A percentile compares a stretch with the other conserved stretches of the same genome.
Evolutionary conservation across 1,284 basidiomycete genomes (phyloP).

Genomic region (Ustilago nuda): DNA sequence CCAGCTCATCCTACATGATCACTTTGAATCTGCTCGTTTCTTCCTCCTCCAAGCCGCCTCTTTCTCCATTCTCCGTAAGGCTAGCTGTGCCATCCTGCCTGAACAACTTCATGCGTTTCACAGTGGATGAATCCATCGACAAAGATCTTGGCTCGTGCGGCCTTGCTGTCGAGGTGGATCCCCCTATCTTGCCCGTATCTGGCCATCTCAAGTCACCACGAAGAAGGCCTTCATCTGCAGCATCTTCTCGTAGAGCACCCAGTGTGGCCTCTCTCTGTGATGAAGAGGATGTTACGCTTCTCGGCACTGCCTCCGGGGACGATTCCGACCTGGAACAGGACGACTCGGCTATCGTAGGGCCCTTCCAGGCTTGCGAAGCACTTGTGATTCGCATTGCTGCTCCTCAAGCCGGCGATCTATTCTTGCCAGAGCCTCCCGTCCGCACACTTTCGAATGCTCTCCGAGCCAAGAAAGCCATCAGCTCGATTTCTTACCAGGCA

Average conservation of each 20-base stretch:
- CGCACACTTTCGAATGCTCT: constrained; percentile 22
- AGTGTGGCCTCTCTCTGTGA: constrained; percentile 17
- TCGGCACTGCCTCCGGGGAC: constrained; percentile 16
- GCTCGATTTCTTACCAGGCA: constrained; percentile 16
- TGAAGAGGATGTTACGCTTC: constrained; percentile 37
- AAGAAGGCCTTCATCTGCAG: constrained; percentile 7
- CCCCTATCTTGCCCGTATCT: constrained; percentile 28
- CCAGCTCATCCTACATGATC: constrained; percentile 26
- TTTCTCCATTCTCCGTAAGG: constrained; percentile 23
- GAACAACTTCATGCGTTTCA: constrained; percentile 46
- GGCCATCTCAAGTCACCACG: constrained; percentile 3
- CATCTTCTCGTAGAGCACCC: constrained; percentile 12
- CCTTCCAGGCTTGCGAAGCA: constrained; percentile 43
- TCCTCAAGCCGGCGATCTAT: constrained; percentile 26
- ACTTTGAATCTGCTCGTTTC: constrained; percentile 22
- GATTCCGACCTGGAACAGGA: constrained; percentile 22
- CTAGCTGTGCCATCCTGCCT: constrained; percentile 35
- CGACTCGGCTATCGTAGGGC: constrained; percentile 35
- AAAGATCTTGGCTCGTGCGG: constrained; percentile 8
- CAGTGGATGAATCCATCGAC: constrained; percentile 39
- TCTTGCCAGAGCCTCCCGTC: background rate
- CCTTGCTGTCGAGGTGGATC: constrained; percentile 46
- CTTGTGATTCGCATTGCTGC: constrained; percentile 34
- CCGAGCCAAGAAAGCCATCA: constrained; percentile 12
- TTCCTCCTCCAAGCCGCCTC: constrained; percentile 21